Base-by-base conservation (phyloP, 1,284 basidiomycete genomes). In the Trametes sp. region DNA sequence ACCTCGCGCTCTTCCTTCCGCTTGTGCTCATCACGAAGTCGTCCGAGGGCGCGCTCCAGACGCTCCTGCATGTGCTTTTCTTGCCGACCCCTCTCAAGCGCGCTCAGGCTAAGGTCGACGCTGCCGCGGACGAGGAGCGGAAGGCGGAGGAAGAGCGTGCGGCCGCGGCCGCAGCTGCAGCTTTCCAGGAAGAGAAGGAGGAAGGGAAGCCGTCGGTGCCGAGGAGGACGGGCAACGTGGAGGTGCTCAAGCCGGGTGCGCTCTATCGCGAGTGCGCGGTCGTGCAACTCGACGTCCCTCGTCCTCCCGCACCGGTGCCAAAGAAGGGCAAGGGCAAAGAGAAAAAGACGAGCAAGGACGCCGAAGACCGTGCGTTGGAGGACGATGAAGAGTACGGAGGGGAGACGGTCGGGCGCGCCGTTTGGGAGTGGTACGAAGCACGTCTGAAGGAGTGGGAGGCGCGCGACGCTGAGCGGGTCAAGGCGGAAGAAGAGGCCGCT, bases 401-500 rank as follows among this genome's bases (percentile, higher is more conserved):
- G 0, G 88, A 90, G 72, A 75, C 79, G 13, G 80, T 85, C 23
- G 91, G 91, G 5, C 77, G 88, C 65, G 73, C 83, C 13, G 84
- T 92, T 1, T 93, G 91, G 91, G 91, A 93, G 77, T 81, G 81
- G 56, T 89, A 87, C 68, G 90, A 92, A 73, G 77, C 69, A 29
- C 84, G 81, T 38, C 71, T 90, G 69, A 89, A 87, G 74, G 75
- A 73, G 42, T 90, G 89, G 89, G 87, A 89, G 69, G 69, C 64
- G 38, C 54, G 41, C 31, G 69, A 69, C 41, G 59, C 63, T 38
- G 66, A 61, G 50, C 58, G 53, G 11, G 62, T 62, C 9, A 68
- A 71, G 59, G 63, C 59, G 61, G 63, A 58, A 9, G 62, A 67
- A 24, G 62, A 60, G 29, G 55, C 55, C 2, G 61, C 59, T 7